Percentiles rank a stretch among this genome's conserved stretches.
phyloP scores from a whole-genome alignment of 257 asterid species.

The Solanum etuberosum region DNA sequence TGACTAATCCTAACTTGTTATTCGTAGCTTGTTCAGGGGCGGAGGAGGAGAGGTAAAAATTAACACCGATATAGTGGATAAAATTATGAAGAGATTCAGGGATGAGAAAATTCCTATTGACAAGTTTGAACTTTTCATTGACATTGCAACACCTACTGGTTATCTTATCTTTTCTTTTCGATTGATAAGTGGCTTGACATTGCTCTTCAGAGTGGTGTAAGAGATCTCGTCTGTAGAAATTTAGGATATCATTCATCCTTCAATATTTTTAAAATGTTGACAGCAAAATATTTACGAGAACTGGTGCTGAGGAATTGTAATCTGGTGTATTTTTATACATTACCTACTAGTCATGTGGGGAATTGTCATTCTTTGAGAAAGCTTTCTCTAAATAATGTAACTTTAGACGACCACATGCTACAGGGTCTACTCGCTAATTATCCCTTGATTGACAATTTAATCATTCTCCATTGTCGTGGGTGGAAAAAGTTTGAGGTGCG shows the following conservation, averaged over 20 bases:
- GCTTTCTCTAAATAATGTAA: no score
- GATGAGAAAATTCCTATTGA: neutral
- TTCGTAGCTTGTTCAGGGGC: no score
- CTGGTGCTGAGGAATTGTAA: neutral
- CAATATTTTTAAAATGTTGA: neutral
- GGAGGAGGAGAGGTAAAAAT: no score
- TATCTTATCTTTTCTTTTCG: neutral
- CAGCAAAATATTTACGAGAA: neutral
- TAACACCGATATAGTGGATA: neutral
- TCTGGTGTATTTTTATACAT: neutral
- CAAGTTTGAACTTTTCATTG: neutral
- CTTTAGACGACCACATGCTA: no score
- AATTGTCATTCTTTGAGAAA: no score
- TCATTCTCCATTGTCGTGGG: no score
- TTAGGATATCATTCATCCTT: neutral
- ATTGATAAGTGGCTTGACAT: neutral
- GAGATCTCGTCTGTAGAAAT: neutral
- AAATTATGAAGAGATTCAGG: neutral
- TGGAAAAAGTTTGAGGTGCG: no score
- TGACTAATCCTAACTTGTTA: neutral
- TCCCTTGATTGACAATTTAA: no score
- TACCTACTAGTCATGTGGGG: neutral
- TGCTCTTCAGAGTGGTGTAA: neutral
- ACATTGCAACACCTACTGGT: neutral
- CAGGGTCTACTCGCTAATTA: no score